Evolutionary conservation across 108 stramenopile genomes (phyloP), one percentile per base, ranked within the genome.

Genomic region (Aurantiochytrium sp.): DNA sequence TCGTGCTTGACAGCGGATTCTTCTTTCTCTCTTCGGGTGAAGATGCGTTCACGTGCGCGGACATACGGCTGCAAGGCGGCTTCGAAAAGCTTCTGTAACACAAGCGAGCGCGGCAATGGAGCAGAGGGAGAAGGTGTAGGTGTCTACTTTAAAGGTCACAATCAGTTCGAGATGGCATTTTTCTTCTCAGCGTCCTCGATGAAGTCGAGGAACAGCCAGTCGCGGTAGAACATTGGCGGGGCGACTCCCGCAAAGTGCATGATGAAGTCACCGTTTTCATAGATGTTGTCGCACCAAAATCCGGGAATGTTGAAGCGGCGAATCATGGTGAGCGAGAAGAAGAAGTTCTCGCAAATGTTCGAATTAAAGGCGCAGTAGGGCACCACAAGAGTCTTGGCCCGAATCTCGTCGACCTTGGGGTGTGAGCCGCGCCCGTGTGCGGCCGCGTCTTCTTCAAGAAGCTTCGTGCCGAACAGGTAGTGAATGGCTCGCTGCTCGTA

Each of bases 401-500:
- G 55, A 12, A 59, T 15, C 8, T 59, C 55, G 8, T 59, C 55
- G 6, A 27, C 32, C 27, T n/a, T 4, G 10, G 27, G 31, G 32
- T 59, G 17, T 8, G 17, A 32, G 0, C 8, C 31, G 55, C 0
- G 55, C 4, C 1, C 1, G 22, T 59, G 55, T 15, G 5, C 8
- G 6, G 5, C 21, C 4, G 55, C 55, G 17, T 59, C 55, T 15
- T 59, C 17, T 0, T 59, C 21, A 27, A 59, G 27, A n/a, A 5
- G 10, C 5, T 59, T 15, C 55, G 32, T 32, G 32, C 55, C 55
- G 17, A 12, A 59, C 55, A 59, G 0, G 55, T 59, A 59, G 27
- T 59, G 55, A 59, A 65, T 65, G 10, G 59, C 59, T 12, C 59
- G 59, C 59, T 65, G 59, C 59, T 65, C 59, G 24, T 65, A 65